A percentile compares a stretch with the other conserved stretches of the same genome.
Conservation (phyloP, 176 grass and related monocot genomes). For the Phragmites australis region DNA sequence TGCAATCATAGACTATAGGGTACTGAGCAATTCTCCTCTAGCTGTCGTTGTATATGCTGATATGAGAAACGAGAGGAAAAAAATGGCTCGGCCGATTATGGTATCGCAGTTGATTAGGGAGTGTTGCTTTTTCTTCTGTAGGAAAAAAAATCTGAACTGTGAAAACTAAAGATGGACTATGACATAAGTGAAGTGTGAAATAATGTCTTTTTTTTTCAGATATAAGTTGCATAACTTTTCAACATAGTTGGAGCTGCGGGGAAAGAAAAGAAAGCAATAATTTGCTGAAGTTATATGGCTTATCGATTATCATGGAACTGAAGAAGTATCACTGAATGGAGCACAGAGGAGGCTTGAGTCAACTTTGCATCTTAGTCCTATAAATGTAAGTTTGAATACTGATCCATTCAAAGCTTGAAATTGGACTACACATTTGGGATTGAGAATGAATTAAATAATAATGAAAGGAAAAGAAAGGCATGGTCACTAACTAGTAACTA, state of each 20-base stretch:
- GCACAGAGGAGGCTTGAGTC: neutral
- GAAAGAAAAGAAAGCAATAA: conserved; percentile 7
- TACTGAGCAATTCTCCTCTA: neutral
- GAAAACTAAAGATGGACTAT: neutral
- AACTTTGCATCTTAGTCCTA: neutral
- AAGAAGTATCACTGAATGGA: neutral
- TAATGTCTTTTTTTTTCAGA: neutral
- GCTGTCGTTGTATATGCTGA: neutral
- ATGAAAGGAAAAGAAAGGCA: neutral
- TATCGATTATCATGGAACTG: neutral
- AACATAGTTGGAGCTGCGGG: neutral
- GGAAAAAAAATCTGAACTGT: neutral
- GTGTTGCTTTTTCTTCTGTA: neutral
- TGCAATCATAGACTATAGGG: conserved; percentile 5
- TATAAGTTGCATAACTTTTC: neutral
- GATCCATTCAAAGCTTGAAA: neutral
- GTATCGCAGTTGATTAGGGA: neutral
- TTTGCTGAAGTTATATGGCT: neutral
- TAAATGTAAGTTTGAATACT: conserved; percentile 24
- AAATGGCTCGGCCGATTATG: neutral
- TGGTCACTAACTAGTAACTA: neutral
- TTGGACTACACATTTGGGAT: neutral
- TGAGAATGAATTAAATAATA: neutral
- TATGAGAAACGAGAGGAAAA: neutral
- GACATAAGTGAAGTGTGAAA: neutral